Percentiles rank a stretch among this genome's conserved stretches.
Conservation (phyloP, 202 grass and related monocot species). For the Dendrocalamus latiflorus region DNA sequence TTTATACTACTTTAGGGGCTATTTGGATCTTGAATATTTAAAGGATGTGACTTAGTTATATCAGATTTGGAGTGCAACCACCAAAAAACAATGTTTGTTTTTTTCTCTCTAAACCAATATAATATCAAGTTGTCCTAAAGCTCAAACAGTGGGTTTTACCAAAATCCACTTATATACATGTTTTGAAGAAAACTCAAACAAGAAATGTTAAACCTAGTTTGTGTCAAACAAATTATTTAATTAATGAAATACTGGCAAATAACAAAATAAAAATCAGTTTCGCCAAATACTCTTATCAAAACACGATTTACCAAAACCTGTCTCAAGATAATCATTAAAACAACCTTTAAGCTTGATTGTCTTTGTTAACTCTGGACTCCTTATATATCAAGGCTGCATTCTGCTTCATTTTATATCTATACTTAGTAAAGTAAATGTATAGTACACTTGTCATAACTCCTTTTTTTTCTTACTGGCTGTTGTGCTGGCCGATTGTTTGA, state of each 20-base stretch:
- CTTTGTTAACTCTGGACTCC: neutral
- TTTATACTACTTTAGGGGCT: neutral
- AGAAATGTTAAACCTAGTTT: neutral
- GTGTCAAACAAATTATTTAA: neutral
- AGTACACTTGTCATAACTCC: neutral
- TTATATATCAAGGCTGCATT: neutral
- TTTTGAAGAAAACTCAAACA: neutral
- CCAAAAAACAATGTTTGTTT: neutral
- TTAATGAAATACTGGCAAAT: neutral
- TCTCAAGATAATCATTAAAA: neutral
- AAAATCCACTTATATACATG: slow-evolving; percentile 5
- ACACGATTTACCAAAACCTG: neutral
- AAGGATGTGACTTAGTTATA: neutral
- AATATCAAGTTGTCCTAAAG: neutral
- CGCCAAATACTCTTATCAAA: neutral
- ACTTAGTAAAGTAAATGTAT: neutral
- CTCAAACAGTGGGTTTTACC: neutral
- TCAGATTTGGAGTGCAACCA: neutral
- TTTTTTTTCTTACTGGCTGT: neutral
- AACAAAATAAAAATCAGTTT: neutral
- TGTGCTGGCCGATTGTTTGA: neutral
- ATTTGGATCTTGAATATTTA: neutral
- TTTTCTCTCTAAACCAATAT: neutral
- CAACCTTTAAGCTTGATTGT: neutral
- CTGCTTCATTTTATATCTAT: neutral